These are phyloP conservation scores for Parathielavia appendiculata DNA, from an alignment of 495 filamentous ascomycete genomes.

Conservation along the genomic window DNA sequence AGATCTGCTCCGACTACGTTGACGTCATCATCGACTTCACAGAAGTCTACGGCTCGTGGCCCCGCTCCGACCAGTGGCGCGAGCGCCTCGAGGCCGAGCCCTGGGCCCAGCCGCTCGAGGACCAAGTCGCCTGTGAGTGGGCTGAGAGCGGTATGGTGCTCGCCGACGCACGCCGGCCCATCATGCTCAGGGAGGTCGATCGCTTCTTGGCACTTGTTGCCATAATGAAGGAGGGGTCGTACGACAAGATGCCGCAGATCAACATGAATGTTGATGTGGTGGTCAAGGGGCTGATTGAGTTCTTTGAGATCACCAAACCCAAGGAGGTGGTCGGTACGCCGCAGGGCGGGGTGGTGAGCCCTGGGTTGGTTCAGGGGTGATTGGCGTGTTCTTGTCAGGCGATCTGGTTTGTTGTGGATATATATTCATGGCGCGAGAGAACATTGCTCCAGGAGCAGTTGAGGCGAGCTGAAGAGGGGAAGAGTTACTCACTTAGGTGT, in stretches of 20 bases:
- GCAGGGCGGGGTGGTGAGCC: not conserved
- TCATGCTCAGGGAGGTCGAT: constrained; percentile 87
- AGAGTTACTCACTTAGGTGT: too few species aligned
- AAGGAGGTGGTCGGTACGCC: constrained; percentile 22
- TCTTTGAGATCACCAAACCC: constrained; percentile 53
- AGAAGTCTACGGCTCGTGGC: constrained; percentile 82
- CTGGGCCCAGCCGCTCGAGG: constrained; percentile 59
- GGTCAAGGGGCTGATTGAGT: constrained; percentile 50
- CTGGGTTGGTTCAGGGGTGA: constrained; percentile 1
- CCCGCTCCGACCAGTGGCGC: constrained; percentile 45
- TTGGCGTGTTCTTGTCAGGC: not conserved
- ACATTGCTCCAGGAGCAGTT: not conserved
- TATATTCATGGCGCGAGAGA: too few species aligned
- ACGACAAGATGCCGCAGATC: constrained; percentile 55
- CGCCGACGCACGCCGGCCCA: constrained; percentile 69
- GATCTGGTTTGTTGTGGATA: not conserved
- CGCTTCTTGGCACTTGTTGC: constrained; percentile 76
- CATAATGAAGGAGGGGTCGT: constrained; percentile 62
- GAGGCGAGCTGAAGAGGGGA: not conserved
- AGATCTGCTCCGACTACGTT: constrained; percentile 96
- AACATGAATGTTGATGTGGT: constrained; percentile 54
- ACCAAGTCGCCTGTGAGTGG: constrained; percentile 57
- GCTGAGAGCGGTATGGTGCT: constrained; percentile 75
- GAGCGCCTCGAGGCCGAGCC: constrained; percentile 54
- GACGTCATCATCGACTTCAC: constrained; percentile 95